Evolutionary conservation across 1,139 yeast species (phyloP), one percentile per base, ranked within the genome.

Genomic region (Geotrichum histeridarum): DNA sequence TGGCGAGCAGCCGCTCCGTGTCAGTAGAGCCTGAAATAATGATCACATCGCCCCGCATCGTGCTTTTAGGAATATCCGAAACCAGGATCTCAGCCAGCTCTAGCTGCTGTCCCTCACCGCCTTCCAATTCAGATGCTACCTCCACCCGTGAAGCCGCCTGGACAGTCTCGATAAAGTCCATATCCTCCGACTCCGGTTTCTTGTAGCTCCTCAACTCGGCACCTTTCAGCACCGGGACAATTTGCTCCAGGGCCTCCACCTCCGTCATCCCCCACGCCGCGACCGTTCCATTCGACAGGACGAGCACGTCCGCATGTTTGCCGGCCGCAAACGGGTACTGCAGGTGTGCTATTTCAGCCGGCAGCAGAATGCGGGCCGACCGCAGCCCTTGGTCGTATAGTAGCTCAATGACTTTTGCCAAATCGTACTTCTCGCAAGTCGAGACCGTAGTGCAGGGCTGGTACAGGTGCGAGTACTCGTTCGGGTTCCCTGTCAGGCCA

Each of bases 241-340:
- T 54, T 9, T 75, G 69, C 17, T 77, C 74, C 9, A 69, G 67
- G 0, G 70, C 61, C 62, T 87, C 95, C 11, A 73, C 69, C 60
- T 74, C 77, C 4, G 61, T 57, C 62, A 86, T 71, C 11, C 88
- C 89, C 96, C 96, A 90, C 0, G 89, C 88, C 11, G 88, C 88
- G 4, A 88, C 70, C 0, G 93, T 80, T 1, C 96, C 96, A 60
- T 84, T 83, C 2, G 82, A 77, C 52, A 88, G 70, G 1, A 88
- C 73, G 71, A 87, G 76, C 1, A 86, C 73, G 60, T 84, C 90
- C 1, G 73, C 71, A 6, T 54, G 43, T 12, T 61, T 61, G 8
- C 73, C 74, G 37, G 14, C 14, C 39, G 14, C n/a, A n/a, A 37
- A 57, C 66, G 75, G 60, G 53, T 68, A 70, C 30, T 65, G 63